These are phyloP conservation scores for Rosa persica DNA, from an alignment of 306 rosid genomes.

Conservation along the genomic window DNA sequence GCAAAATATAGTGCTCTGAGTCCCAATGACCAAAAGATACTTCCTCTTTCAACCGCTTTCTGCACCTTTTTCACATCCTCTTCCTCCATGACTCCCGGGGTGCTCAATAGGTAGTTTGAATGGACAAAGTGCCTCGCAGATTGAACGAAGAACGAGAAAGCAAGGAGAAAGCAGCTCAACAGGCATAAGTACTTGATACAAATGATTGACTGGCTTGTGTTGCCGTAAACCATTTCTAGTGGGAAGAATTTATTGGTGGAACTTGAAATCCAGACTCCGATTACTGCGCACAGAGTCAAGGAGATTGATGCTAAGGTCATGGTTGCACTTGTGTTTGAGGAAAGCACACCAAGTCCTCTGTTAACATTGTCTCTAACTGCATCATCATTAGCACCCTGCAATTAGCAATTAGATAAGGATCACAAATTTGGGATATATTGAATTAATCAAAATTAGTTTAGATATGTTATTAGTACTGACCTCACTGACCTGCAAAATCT, in stretches of 20 bases:
- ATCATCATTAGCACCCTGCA: slow-evolving; percentile 30
- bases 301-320: slow-evolving; percentile 55
- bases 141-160: slow-evolving; percentile 70
- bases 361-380: neutral
- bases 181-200: slow-evolving; percentile 67
- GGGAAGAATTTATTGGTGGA: slow-evolving; percentile 30
- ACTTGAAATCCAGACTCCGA: slow-evolving; percentile 72
- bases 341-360: slow-evolving; percentile 44
- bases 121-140: slow-evolving; percentile 62
- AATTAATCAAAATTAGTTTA: neutral
- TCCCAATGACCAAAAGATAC: slow-evolving; percentile 77
- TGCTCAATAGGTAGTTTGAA: slow-evolving; percentile 61
- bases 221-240: slow-evolving; percentile 57
- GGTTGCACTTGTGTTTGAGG: slow-evolving; percentile 49
- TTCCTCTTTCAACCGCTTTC: slow-evolving; percentile 52
- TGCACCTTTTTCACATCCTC: slow-evolving; percentile 41
- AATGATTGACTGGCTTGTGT: slow-evolving; percentile 39
- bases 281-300: slow-evolving; percentile 61
- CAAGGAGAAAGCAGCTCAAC: slow-evolving; percentile 54
- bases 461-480: slow-evolving; percentile 28
- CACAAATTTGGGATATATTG: neutral
- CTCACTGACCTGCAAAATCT: slow-evolving; percentile 62
- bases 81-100: slow-evolving; percentile 42
- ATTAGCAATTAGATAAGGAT: neutral
- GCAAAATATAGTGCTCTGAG: slow-evolving; percentile 72